Base-by-base conservation (phyloP, 2,329 filamentous ascomycete species). In the Aureobasidium vineae region DNA sequence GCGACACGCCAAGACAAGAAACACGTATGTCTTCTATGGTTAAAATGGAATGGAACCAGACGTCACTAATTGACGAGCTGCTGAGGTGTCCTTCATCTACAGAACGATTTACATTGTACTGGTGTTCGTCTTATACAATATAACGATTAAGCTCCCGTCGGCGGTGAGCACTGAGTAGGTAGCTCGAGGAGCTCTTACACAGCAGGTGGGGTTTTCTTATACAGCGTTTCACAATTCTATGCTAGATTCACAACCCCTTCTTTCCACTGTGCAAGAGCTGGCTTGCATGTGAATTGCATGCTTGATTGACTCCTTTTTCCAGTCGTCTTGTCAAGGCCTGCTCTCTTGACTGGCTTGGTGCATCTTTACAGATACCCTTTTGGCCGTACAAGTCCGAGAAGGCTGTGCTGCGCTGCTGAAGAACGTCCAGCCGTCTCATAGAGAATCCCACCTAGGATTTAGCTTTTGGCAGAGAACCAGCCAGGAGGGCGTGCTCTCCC, bases 381-480 rank as follows among this genome's bases (percentile, higher is more conserved):
- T 31, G 50, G 50, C 50, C 50, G 50, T 54, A 54, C 50, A 54
- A 23, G 50, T 23, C n/a, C 19, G 28, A 38, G 19, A 41, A 21
- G 41, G 36, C 36, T 38, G 52, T 1, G 5, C 36, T 23, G 50
- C 49, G 47, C 36, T 26, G 13, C 36, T 15, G 7, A n/a, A 40
- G 21, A 28, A 41, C 21, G 15, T 5, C 23, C 53, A 41, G 53
- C 53, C 53, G 36, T 40, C n/a, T 13, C 33, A 26, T 56, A 40
- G 15, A 8, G 5, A 41, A 21, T 41, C 36, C 33, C 53, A 56
- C 53, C 36, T 15, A 26, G 31, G 13, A 21, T 31, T 52, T 52
- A 41, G 36, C 31, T 54, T 36, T 40, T 54, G 31, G 52, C 33
- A 54, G 33, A 38, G n/a, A 52, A 52, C 49, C 16, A 52, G 49